Percentiles rank a stretch among this genome's conserved stretches.
These are phyloP conservation scores for Pseudocercospora vitis DNA, from an alignment of 2,329 filamentous ascomycete species.

Conservation along the genomic window DNA sequence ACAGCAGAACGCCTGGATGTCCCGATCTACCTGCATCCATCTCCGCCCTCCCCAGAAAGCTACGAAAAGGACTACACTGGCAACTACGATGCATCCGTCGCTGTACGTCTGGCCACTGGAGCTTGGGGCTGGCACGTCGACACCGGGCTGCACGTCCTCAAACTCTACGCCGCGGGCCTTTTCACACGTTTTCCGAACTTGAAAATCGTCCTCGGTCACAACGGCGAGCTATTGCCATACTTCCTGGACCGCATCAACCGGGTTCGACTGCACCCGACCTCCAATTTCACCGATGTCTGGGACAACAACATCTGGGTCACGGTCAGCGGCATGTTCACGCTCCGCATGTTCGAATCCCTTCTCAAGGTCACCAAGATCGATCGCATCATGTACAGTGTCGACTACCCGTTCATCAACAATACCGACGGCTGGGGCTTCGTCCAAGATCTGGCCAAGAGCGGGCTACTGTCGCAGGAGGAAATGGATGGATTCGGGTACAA, in stretches of 20 bases:
- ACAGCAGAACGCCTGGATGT: constrained; percentile 45
- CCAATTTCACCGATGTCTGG: constrained; percentile 16
- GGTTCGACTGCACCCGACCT: constrained; percentile 3
- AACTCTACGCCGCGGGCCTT: constrained; percentile 53
- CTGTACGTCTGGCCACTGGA: constrained; percentile 39
- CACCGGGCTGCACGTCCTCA: constrained; percentile 50
- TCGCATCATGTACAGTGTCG: constrained; percentile 57
- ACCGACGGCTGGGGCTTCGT: constrained; percentile 51
- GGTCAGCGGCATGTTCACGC: constrained; percentile 51
- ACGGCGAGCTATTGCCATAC: constrained; percentile 58
- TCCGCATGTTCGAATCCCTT: constrained; percentile 25
- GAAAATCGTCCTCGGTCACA: constrained; percentile 58
- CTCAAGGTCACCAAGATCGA: constrained; percentile 40
- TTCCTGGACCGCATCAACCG: constrained; percentile 49
- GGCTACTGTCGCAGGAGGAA: constrained; percentile 49
- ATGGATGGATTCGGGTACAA: constrained; percentile 49
- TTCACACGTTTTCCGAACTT: constrained; percentile 56
- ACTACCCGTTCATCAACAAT: constrained; percentile 56
- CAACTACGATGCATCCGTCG: constrained; percentile 33
- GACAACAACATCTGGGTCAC: constrained; percentile 57
- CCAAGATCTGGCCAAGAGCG: constrained; percentile 49
- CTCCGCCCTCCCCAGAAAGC: constrained; percentile 39
- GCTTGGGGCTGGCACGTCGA: constrained; percentile 54
- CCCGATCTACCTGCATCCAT: constrained; percentile 53
- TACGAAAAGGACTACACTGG: constrained; percentile 42